Evolutionary conservation across 2,329 filamentous ascomycete genomes (phyloP).

Genomic region (Chrysoporthe austroafricana): DNA sequence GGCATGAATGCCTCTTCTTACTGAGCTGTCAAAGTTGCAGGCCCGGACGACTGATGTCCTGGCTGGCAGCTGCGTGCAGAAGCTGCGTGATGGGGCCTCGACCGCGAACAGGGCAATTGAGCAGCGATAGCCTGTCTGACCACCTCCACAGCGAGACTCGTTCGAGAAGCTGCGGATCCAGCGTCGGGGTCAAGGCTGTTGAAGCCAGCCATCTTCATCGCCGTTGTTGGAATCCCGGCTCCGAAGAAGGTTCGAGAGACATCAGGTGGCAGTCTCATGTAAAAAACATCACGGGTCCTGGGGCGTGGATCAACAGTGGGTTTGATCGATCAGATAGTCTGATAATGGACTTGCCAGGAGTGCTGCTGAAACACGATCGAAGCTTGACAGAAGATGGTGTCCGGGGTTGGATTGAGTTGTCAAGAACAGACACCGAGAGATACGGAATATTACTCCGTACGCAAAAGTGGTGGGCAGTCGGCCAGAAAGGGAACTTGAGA

Average conservation of each 20-base stretch:
- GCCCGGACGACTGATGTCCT: background rate
- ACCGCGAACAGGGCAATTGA: background rate
- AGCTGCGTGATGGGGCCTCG: background rate
- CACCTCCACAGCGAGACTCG: background rate
- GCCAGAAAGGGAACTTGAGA: background rate
- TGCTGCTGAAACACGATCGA: constrained; percentile 2
- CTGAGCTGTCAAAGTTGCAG: background rate
- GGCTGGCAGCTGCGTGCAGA: background rate
- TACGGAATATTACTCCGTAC: background rate
- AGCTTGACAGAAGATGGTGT: background rate
- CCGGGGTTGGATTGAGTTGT: background rate
- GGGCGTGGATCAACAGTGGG: background rate
- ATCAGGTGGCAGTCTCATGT: constrained; percentile 15
- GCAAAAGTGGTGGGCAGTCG: background rate
- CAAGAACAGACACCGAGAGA: background rate
- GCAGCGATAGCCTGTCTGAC: background rate
- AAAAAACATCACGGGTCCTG: background rate
- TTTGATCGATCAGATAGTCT: background rate
- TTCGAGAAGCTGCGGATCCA: background rate
- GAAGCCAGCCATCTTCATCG: background rate
- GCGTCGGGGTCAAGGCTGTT: background rate
- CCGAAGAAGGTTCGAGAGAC: background rate
- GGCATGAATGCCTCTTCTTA: background rate
- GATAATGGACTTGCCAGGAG: background rate
- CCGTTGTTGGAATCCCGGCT: background rate